phyloP scores from a whole-genome alignment of 1,284 basidiomycete genomes.

The Naganishia sp. region DNA sequence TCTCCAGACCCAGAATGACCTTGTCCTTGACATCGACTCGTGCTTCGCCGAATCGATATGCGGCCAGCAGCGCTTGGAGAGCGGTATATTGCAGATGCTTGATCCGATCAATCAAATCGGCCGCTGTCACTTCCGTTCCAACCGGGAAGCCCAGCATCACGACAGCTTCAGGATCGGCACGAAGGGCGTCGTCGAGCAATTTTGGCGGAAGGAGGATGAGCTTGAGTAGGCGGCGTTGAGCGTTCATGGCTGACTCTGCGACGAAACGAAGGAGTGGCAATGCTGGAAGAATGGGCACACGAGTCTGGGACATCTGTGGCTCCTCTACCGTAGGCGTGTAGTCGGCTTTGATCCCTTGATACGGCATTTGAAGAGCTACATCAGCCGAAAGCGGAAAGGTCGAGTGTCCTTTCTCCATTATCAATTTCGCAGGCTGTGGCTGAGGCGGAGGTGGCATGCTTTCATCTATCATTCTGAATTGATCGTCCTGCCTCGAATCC shows the following conservation, averaged over 20 bases:
- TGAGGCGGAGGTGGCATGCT: too few species aligned
- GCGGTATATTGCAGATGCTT: slow-evolving; percentile 26
- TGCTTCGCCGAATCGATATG: slow-evolving; percentile 20
- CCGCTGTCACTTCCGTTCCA: neutral
- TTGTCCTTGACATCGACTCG: slow-evolving; percentile 22
- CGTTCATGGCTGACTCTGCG: slow-evolving; percentile 10
- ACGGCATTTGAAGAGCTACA: neutral
- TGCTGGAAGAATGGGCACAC: slow-evolving; percentile 10
- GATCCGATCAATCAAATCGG: slow-evolving; percentile 24
- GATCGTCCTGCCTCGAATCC: too few species aligned
- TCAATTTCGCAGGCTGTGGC: too few species aligned
- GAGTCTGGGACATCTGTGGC: neutral
- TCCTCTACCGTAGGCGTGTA: neutral
- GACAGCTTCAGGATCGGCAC: slow-evolving; percentile 12
- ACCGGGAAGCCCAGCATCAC: slow-evolving; percentile 15
- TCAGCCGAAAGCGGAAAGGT: neutral
- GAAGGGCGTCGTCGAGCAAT: slow-evolving; percentile 13
- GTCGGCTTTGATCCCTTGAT: neutral
- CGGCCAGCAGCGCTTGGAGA: slow-evolving; percentile 23
- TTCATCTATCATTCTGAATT: too few species aligned
- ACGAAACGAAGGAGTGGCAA: slow-evolving; percentile 28
- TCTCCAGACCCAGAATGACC: slow-evolving; percentile 24
- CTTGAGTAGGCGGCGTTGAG: slow-evolving; percentile 24
- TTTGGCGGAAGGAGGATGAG: slow-evolving; percentile 20
- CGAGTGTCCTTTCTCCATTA: neutral